These are phyloP conservation scores for Xanthoconium separans DNA, from an alignment of 1,284 basidiomycete species.

Conservation along the genomic window DNA sequence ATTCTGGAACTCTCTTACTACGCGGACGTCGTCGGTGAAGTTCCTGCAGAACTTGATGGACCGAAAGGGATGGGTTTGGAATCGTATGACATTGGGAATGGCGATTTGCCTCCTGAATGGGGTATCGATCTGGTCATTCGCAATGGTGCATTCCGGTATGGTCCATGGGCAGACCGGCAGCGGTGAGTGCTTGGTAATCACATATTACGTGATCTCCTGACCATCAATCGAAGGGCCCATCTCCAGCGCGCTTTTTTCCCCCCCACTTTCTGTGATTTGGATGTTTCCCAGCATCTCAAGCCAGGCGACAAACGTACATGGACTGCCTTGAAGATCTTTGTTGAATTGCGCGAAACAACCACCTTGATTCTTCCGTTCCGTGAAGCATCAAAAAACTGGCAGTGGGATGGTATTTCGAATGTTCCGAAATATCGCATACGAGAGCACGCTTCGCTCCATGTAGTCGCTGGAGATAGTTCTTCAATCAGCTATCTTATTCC, in stretches of 20 bases:
- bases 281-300: conserved; percentile 54
- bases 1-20: conserved; percentile 81
- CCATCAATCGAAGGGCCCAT: conserved; percentile 49
- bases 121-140: conserved; percentile 81
- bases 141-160: conserved; percentile 77
- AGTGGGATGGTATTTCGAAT: conserved; percentile 67
- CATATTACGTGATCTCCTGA: conserved; percentile 1
- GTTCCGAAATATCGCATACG: conserved; percentile 53
- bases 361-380: conserved; percentile 82
- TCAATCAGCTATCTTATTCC: conserved; percentile 82
- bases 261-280: conserved; percentile 65
- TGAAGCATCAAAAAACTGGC: conserved; percentile 89
- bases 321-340: conserved; percentile 74
- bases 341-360: conserved; percentile 77
- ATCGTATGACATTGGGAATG: conserved; percentile 77
- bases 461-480: conserved; percentile 77
- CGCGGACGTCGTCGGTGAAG: conserved; percentile 70
- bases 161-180: conserved; percentile 94
- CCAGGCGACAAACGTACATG: conserved; percentile 83
- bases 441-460: conserved; percentile 70
- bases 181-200: conserved; percentile 43
- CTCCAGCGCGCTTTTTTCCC: conserved; percentile 85
- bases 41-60: conserved; percentile 44
- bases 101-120: conserved; percentile 89
- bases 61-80: conserved; percentile 39